A percentile compares a stretch with the other conserved stretches of the same genome.
Conservation (phyloP, 2,329 filamentous ascomycete species). For the Neurospora sp. region DNA sequence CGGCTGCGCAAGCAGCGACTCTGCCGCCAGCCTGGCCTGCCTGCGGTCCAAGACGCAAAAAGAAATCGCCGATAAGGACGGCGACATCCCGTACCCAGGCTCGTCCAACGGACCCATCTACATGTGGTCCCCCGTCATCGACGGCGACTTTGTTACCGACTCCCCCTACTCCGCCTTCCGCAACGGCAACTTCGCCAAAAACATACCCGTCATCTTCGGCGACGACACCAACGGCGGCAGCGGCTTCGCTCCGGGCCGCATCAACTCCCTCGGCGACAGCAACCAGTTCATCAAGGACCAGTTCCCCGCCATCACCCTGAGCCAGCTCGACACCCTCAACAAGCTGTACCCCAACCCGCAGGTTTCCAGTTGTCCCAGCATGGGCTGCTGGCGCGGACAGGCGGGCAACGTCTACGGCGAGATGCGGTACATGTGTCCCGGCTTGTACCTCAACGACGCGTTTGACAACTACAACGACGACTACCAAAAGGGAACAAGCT, state of each 20-base stretch:
- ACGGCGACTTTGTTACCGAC: slow-evolving; percentile 41
- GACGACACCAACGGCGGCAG: slow-evolving; percentile 59
- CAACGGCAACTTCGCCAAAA: slow-evolving; percentile 38
- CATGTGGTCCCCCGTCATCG: slow-evolving; percentile 46
- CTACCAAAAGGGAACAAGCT: slow-evolving; percentile 18
- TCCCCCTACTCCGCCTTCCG: slow-evolving; percentile 39
- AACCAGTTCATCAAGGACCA: slow-evolving; percentile 48
- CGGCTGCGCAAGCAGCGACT: slow-evolving; percentile 29
- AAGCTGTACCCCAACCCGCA: slow-evolving; percentile 41
- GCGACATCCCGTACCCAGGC: slow-evolving; percentile 29
- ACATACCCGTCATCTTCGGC: slow-evolving; percentile 43
- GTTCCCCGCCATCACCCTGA: slow-evolving; percentile 42
- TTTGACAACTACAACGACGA: slow-evolving; percentile 24
- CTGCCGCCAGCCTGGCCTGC: slow-evolving; percentile 28
- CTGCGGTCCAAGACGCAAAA: slow-evolving; percentile 32
- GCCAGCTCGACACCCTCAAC: slow-evolving; percentile 43
- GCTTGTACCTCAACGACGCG: slow-evolving; percentile 41
- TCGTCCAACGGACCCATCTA: slow-evolving; percentile 31
- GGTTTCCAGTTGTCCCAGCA: slow-evolving; percentile 34
- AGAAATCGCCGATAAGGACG: slow-evolving; percentile 34
- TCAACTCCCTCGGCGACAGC: slow-evolving; percentile 36
- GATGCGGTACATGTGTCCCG: slow-evolving; percentile 55
- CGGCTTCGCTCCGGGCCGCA: slow-evolving; percentile 42
- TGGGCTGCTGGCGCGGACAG: slow-evolving; percentile 49
- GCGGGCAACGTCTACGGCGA: slow-evolving; percentile 52